Base-by-base conservation (phyloP, 2,329 filamentous ascomycete genomes). In the Aspergillus puulaauensis region DNA sequence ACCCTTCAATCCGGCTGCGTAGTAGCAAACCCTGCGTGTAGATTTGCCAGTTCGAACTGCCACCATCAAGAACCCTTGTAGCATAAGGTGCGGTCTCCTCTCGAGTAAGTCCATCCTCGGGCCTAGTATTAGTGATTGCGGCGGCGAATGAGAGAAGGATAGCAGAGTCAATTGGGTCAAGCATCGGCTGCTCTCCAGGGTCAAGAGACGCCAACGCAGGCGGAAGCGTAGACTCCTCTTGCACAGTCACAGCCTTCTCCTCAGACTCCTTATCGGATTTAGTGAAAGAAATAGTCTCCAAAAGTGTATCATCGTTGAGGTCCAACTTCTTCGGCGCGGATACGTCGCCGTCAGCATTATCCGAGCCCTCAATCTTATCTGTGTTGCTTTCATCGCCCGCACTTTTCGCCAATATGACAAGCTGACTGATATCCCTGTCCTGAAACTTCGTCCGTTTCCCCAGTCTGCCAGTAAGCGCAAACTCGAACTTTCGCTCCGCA, bases 41-140 rank as follows among this genome's bases (percentile, higher is more conserved):
- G 35, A 97, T 88, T 73, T 98, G 95, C 95, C 95, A 99, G 73
- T 98, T 99, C 1, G 91, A 93, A 46, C 90, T 90, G 65, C 93
- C 93, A 60, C 95, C 92, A 8, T 90, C 85, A 1, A 99, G 82
- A 0, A 98, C 95, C 41, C 95, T 86, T 2, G 88, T 89, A 0
- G 95, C 95, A 70, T 93, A 99, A 0, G 95, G 95, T 1, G 96
- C 76, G 4, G 96, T 93, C 71, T 98, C 91, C 75, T 98, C 93
- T n/a, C 92, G 84, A 0, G 93, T 98, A 1, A 99, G 80, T 0
- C 90, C 88, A 70, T 98, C 89, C 1, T 86, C 82, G 0, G 95
- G 92, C 0, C 92, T 89, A 0, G 90, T 92, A 68, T 98, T 96
- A 60, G 90, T 96, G 59, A 98, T 86, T 0, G 92, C 96, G 53